phyloP scores from a whole-genome alignment of 352 stramenopile species.

The Phytophthora cryptogea region DNA sequence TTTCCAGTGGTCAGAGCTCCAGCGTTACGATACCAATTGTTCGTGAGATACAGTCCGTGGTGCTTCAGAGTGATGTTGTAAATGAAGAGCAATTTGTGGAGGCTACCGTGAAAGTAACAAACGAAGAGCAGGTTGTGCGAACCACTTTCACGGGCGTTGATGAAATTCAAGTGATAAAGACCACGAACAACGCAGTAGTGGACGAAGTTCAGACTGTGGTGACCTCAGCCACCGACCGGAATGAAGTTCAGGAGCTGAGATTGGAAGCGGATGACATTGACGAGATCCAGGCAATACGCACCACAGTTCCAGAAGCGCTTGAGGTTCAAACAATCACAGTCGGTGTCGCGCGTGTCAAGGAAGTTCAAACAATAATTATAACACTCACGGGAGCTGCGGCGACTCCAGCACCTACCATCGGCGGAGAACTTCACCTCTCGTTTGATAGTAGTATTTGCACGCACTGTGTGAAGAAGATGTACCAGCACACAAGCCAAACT shows the following conservation, averaged over 20 bases:
- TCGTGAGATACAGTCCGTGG: conserved; percentile 91
- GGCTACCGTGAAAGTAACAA: conserved; percentile 93
- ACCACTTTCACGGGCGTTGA: conserved; percentile 85
- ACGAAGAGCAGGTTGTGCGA: conserved; percentile 95
- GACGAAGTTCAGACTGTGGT: conserved; percentile 93
- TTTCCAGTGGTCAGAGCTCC: conserved; percentile 71
- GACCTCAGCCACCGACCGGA: conserved; percentile 89
- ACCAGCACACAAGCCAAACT: conserved; percentile 40
- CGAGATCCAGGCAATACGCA: conserved; percentile 91
- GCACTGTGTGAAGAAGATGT: conserved; percentile 73
- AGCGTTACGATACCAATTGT: conserved; percentile 83
- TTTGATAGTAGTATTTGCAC: conserved; percentile 73
- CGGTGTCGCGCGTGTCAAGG: conserved; percentile 58
- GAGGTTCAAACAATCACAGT: conserved; percentile 92
- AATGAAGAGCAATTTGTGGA: conserved; percentile 95
- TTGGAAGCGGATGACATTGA: conserved; percentile 89
- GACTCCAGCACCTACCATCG: conserved; percentile 48
- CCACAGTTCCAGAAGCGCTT: conserved; percentile 65
- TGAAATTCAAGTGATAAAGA: conserved; percentile 89
- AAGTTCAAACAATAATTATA: conserved; percentile 89
- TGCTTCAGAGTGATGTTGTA: conserved; percentile 78
- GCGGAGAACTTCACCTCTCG: conserved; percentile 47
- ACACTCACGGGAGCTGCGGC: conserved; percentile 69
- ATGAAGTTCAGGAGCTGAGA: conserved; percentile 91
- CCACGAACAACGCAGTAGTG: conserved; percentile 66